Percentiles rank a stretch among this genome's conserved stretches.
phyloP scores from a whole-genome alignment of 106 monocot species.

The Phalaenopsis aphrodite region DNA sequence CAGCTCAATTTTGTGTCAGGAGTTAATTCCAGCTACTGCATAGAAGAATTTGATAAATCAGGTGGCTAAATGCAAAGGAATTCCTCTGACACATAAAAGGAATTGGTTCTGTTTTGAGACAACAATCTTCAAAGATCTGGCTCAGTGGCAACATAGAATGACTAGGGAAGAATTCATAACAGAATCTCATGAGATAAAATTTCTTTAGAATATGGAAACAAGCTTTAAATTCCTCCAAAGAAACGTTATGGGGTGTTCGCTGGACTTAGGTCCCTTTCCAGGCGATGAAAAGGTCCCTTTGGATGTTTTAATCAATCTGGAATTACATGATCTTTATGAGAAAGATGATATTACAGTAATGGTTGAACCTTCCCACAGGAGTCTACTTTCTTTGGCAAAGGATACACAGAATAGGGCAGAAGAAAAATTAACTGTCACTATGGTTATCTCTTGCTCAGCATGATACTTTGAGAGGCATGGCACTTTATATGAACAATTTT shows the following conservation, averaged over 20 bases:
- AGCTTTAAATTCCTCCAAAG: conserved; percentile 27
- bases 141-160: conserved; percentile 30
- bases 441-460: conserved; percentile 49
- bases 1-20: conserved; percentile 29
- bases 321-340: conserved; percentile 50
- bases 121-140: conserved; percentile 51
- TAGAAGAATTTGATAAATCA: conserved; percentile 54
- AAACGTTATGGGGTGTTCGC: conserved; percentile 45
- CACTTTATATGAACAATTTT: conserved; percentile 34
- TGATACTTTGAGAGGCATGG: conserved; percentile 51
- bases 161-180: conserved; percentile 41
- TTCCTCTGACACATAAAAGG: conserved; percentile 53
- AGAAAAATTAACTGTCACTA: conserved; percentile 38
- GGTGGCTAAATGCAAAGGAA: conserved; percentile 57
- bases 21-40: conserved; percentile 23
- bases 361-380: conserved; percentile 41
- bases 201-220: conserved; percentile 42
- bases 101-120: conserved; percentile 41
- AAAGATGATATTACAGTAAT: conserved; percentile 40
- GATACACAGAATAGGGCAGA: conserved; percentile 50
- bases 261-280: conserved; percentile 49
- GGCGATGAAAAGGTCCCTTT: conserved; percentile 61
- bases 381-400: conserved; percentile 45
- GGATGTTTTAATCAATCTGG: conserved; percentile 44
- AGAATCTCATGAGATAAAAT: conserved; percentile 42